Base-by-base conservation (phyloP, 1,139 yeast genomes). In the Saccharomyces hybrid region DNA sequence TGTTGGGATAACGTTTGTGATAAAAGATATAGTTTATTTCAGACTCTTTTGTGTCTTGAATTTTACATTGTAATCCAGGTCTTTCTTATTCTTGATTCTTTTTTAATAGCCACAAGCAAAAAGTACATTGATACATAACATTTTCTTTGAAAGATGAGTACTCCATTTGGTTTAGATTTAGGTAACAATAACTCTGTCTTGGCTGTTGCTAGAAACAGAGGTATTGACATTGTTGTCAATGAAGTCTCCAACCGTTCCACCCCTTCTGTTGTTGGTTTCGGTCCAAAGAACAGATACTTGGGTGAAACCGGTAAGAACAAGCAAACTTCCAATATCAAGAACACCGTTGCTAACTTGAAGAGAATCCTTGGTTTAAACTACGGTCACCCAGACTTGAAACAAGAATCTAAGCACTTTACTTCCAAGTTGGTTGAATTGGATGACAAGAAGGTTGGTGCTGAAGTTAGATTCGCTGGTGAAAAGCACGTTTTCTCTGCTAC, bases 211-310 rank as follows among this genome's bases (percentile, higher is more conserved):
- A 87, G 95, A 75, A 91, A 91, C 82, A 84, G 98, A 79, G 98
- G 98, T 70, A 91, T 93, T 72, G 99, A 93, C 74, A 85, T 93
- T 69, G 88, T 93, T 67, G 97, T 91, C 76, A 93, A 93, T 74
- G 99, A 93, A 76, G 98, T 93, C 53, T 91, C 98, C 55, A 93
- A 93, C 84, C 87, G 99, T 75, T 75, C 95, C 63, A 93, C 99
- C 34, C 98, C 99, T 60, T 78, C 97, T 26, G 78, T 93, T 62
- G 95, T 93, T 64, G 98, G 97, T 41, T 93, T 93, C 67, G 98
- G 97, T 62, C 71, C 72, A 59, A 88, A 86, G 77, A 84, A 80
- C 79, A 84, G 99, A 78, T 84, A 82, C 71, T 83, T 93, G 63
- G 99, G 99, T 71, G 99, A 93, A 78, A 71, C 87, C 52, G 99